These are phyloP conservation scores for Vanrija pseudolonga DNA, from an alignment of 1,284 basidiomycete species.

Conservation along the genomic window DNA sequence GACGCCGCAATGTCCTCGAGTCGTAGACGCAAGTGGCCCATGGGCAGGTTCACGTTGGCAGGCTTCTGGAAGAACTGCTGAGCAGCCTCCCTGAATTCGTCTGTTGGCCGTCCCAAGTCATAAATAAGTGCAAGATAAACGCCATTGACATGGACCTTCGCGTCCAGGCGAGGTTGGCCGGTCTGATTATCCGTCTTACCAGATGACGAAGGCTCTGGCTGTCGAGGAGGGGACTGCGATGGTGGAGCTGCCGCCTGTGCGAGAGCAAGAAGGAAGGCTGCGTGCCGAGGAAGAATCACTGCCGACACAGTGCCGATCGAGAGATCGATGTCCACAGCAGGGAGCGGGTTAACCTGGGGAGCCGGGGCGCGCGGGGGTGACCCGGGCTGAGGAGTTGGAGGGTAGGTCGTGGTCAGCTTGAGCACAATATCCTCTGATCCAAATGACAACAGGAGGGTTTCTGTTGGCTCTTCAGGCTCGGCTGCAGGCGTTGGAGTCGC, in stretches of 20 bases:
- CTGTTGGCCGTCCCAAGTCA: slow-evolving; percentile 18
- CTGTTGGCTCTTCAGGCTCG: slow-evolving; percentile 1
- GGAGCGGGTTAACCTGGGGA: slow-evolving; percentile 4
- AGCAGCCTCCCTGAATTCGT: neutral
- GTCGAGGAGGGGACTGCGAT: neutral
- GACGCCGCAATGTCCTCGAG: slow-evolving; percentile 28
- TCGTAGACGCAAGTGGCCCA: slow-evolving; percentile 39
- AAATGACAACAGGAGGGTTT: slow-evolving; percentile 32
- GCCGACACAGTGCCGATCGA: slow-evolving; percentile 27
- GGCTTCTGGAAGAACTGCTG: slow-evolving; percentile 34
- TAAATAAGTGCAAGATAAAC: slow-evolving; percentile 30
- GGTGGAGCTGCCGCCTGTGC: slow-evolving; percentile 5
- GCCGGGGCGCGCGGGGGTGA: neutral
- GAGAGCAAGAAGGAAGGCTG: slow-evolving; percentile 24
- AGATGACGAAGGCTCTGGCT: neutral
- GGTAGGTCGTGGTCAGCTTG: slow-evolving; percentile 27
- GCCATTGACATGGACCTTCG: slow-evolving; percentile 26
- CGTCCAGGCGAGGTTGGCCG: slow-evolving; percentile 19
- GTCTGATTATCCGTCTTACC: neutral
- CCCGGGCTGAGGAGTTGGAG: neutral
- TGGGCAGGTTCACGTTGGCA: slow-evolving; percentile 27
- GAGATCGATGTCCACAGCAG: slow-evolving; percentile 22
- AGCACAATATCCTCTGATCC: slow-evolving; percentile 41
- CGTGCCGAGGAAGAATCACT: slow-evolving; percentile 29
- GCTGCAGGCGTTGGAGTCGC: slow-evolving; percentile 21